Evolutionary conservation across 2,329 filamentous ascomycete species (phyloP).

Genomic region (Mariannaea elegans): DNA sequence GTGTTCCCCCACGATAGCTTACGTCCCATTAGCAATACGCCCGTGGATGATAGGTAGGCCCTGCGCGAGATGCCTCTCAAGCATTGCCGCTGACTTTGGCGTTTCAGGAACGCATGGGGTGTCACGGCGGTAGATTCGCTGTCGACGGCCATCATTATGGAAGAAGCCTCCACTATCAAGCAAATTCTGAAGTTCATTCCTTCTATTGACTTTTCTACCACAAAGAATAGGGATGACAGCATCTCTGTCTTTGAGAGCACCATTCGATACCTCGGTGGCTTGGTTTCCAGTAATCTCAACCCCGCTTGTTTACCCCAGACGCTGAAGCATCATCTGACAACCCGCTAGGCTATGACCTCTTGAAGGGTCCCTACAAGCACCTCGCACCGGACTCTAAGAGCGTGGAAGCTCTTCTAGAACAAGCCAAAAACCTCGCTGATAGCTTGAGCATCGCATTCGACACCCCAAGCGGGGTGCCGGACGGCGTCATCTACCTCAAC

Average conservation of each 20-base stretch:
- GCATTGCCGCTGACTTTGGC: conserved; percentile 58
- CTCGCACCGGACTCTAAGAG: conserved; percentile 54
- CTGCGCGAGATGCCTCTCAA: not conserved
- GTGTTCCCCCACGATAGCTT: conserved; percentile 84
- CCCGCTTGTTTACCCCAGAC: not conserved
- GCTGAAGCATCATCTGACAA: not conserved
- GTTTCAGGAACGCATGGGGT: conserved; percentile 80
- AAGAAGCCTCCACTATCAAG: conserved; percentile 70
- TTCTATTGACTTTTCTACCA: conserved; percentile 74
- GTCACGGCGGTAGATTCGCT: conserved; percentile 84
- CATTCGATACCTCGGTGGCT: conserved; percentile 84
- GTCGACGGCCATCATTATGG: conserved; percentile 82
- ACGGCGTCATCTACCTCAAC: conserved; percentile 71
- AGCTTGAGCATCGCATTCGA: conserved; percentile 81
- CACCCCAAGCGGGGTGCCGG: conserved; percentile 78
- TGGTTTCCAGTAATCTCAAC: conserved; percentile 69
- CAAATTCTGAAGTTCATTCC: conserved; percentile 77
- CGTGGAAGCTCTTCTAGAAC: conserved; percentile 69
- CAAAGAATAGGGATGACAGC: conserved; percentile 50
- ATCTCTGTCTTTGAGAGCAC: conserved; percentile 91
- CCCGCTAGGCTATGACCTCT: conserved; percentile 70
- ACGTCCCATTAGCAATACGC: conserved; percentile 71
- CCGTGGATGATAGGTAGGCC: conserved; percentile 72
- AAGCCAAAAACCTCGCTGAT: conserved; percentile 75
- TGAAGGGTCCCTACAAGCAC: conserved; percentile 70